A percentile compares a stretch with the other conserved stretches of the same genome.
Evolutionary conservation across 140 eudicot genomes (phyloP).

Genomic region (Ambrosia hybrid): DNA sequence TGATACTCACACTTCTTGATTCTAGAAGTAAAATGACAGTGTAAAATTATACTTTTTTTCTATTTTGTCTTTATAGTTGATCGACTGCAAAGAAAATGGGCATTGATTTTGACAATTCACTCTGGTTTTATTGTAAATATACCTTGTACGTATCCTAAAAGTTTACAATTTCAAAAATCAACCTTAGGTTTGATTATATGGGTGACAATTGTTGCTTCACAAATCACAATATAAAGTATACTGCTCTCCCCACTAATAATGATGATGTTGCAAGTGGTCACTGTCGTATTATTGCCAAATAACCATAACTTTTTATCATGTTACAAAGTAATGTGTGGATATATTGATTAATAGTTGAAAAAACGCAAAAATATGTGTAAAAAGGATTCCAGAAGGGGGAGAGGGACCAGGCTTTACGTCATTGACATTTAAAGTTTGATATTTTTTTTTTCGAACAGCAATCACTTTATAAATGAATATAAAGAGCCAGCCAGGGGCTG

Average conservation of each 20-base stretch:
- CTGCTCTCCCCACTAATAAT: not conserved
- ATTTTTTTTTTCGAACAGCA: too few species aligned
- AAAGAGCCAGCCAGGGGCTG: too few species aligned
- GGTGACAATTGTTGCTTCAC: not conserved
- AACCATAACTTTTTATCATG: not conserved
- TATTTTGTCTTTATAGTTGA: not conserved
- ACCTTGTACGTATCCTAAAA: not conserved
- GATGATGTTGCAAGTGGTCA: not conserved
- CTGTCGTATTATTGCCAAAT: not conserved
- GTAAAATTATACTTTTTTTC: not conserved
- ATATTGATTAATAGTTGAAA: not conserved
- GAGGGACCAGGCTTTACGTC: constrained; percentile 11
- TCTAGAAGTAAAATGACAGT: not conserved
- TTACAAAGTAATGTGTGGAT: not conserved
- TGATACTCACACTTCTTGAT: not conserved
- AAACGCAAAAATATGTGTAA: not conserved
- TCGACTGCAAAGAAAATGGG: not conserved
- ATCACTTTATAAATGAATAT: too few species aligned
- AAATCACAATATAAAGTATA: not conserved
- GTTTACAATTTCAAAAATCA: not conserved
- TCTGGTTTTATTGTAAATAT: not conserved
- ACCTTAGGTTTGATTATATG: not conserved
- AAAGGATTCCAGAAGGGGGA: not conserved
- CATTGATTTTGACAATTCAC: not conserved
- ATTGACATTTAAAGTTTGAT: constrained; percentile 2